A percentile compares a stretch with the other conserved stretches of the same genome.
phyloP scores from a whole-genome alignment of 257 asterid species.

The Echium plantagineum region DNA sequence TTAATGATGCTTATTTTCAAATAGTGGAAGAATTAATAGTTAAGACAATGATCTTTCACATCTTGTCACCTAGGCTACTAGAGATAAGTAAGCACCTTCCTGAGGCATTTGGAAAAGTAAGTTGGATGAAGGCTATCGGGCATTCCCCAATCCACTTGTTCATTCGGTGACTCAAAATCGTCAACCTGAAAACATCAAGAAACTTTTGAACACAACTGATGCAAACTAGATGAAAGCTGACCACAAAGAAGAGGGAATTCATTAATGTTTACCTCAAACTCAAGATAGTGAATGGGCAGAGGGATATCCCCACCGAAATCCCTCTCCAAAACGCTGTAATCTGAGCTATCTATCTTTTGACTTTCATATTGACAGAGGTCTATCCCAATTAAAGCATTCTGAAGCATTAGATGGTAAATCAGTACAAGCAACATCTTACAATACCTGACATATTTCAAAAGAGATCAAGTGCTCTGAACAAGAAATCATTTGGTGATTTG shows the following conservation, averaged over 20 bases:
- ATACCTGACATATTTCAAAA: too few species aligned
- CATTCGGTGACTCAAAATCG: constrained; percentile 29
- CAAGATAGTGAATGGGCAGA: constrained; percentile 34
- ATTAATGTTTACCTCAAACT: constrained; percentile 40
- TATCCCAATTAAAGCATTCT: constrained; percentile 71
- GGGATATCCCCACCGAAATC: constrained; percentile 33
- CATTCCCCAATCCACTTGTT: constrained; percentile 47
- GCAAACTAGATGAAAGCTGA: not conserved
- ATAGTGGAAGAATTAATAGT: too few species aligned
- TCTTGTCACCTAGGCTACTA: constrained; percentile 10
- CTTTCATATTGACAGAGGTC: constrained; percentile 48
- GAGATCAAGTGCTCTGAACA: too few species aligned
- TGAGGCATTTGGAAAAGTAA: constrained; percentile 70
- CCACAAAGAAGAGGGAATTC: not conserved
- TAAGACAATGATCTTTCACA: too few species aligned
- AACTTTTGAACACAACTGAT: constrained; percentile 2
- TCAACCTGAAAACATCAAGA: constrained; percentile 31
- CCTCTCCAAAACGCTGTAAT: constrained; percentile 26
- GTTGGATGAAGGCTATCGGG: constrained; percentile 57
- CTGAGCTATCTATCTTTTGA: constrained; percentile 34
- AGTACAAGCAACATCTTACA: constrained; percentile 2
- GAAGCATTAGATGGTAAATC: constrained; percentile 18
- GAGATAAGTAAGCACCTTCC: constrained; percentile 35
- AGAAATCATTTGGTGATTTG: not conserved
- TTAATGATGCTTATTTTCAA: too few species aligned